Percentiles rank a stretch among this genome's conserved stretches.
Conservation (phyloP, 306 rosid species). For the Castanospermum australe region DNA sequence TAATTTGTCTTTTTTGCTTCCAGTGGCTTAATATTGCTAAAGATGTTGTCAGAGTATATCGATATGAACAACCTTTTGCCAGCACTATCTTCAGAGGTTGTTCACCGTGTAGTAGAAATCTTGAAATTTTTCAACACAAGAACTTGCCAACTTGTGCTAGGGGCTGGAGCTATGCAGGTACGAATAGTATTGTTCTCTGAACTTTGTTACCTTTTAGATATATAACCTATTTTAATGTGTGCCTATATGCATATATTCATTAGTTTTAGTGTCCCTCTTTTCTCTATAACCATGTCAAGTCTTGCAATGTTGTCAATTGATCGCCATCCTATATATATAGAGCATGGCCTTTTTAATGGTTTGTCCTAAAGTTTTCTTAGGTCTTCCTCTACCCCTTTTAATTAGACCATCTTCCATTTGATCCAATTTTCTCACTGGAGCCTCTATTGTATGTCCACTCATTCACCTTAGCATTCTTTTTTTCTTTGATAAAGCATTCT, state of each 20-base stretch:
- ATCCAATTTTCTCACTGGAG: background rate
- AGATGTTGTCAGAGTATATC: conserved; percentile 95
- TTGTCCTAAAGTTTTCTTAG: background rate
- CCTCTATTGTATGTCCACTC: background rate
- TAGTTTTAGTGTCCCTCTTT: background rate
- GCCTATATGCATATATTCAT: background rate
- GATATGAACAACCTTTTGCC: conserved; percentile 89
- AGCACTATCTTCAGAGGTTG: conserved; percentile 82
- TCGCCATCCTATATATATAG: background rate
- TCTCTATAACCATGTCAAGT: background rate
- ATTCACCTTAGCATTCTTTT: background rate
- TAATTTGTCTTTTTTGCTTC: conserved; percentile 29
- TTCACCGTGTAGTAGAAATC: conserved; percentile 92
- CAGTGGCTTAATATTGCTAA: conserved; percentile 95
- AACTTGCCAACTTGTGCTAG: conserved; percentile 98
- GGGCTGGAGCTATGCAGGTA: conserved; percentile 99
- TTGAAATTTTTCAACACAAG: conserved; percentile 96
- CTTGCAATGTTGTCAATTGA: background rate
- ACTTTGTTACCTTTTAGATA: background rate
- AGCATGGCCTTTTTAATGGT: background rate
- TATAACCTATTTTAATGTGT: background rate
- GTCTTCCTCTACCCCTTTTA: background rate
- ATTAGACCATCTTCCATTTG: background rate
- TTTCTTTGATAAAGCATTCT: too few relatives aligned
- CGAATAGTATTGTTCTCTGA: conserved; percentile 21